A percentile compares a stretch with the other conserved stretches of the same genome.
Evolutionary conservation across 2,329 filamentous ascomycete species (phyloP).

Genomic region (Hypoxylon sp.): DNA sequence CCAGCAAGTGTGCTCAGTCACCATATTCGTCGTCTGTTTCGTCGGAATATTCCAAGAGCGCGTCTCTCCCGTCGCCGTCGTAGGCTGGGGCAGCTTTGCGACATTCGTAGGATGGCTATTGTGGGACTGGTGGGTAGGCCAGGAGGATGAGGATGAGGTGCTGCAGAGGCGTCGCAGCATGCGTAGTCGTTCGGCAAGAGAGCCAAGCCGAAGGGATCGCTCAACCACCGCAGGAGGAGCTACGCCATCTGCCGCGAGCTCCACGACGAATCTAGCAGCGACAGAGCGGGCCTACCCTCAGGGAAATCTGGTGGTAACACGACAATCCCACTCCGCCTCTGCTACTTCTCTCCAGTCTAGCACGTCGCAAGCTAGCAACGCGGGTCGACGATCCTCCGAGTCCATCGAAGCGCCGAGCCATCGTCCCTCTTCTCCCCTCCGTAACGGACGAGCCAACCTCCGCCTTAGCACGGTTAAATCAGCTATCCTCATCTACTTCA

Average conservation of each 20-base stretch:
- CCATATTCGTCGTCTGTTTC: constrained; percentile 95
- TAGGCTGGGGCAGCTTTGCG: constrained; percentile 84
- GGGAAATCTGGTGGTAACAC: constrained; percentile 54
- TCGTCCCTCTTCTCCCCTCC: constrained; percentile 55
- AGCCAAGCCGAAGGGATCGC: constrained; percentile 51
- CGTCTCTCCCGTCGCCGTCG: constrained; percentile 90
- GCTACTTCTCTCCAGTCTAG: constrained; percentile 68
- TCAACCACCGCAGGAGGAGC: constrained; percentile 47
- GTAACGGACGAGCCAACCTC: constrained; percentile 62
- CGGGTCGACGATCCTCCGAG: constrained; percentile 52
- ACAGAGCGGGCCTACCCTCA: constrained; percentile 51
- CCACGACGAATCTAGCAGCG: constrained; percentile 61
- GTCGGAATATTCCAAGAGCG: constrained; percentile 89
- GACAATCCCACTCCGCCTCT: constrained; percentile 68
- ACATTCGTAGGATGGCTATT: constrained; percentile 91
- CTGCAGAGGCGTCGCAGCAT: constrained; percentile 57
- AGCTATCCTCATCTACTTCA: constrained; percentile 91
- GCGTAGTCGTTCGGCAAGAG: constrained; percentile 55
- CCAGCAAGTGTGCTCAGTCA: constrained; percentile 95
- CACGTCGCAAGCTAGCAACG: constrained; percentile 55
- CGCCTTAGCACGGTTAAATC: constrained; percentile 89
- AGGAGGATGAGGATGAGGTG: constrained; percentile 65
- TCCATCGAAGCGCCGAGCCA: constrained; percentile 55
- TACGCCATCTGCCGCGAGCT: constrained; percentile 61
- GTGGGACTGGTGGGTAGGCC: constrained; percentile 91